Evolutionary conservation across 306 rosid species (phyloP), one percentile per base, ranked within the genome.

Genomic region (Rosa multiflora): DNA sequence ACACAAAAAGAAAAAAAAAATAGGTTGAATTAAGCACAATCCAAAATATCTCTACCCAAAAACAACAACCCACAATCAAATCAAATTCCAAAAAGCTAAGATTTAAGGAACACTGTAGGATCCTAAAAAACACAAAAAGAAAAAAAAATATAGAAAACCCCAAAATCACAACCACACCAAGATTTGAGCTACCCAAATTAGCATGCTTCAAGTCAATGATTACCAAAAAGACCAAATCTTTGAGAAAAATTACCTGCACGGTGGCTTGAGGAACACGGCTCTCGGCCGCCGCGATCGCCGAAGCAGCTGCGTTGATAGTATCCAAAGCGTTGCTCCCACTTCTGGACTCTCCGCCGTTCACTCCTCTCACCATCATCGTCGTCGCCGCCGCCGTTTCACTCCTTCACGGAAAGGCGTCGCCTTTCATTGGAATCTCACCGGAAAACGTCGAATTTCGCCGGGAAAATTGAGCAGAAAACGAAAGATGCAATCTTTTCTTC

Each of bases 241-340:
- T 18, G 7, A 47, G 49, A 52, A 29, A 12, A 35, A 9, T 76
- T 52, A 93, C 99, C 96, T 86, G 89, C 44, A 78, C 73, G 66
- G 88, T n/a, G 71, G 88, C 88, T 77, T 84, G 96, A 68, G 84
- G 91, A 79, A 67, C 70, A 80, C 92, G 96, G 80, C 85, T 84
- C 35, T 90, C 97, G 2, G 89, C 82, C 26, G 91, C 72, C 17
- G 91, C 94, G 78, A 96, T 93, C 74, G 89, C 97, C 70, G 88
- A 82, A 14, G 99, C 99, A 58, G 99, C 99, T 68, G 99, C 98
- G 91, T 88, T 91, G 10, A 96, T 90, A 68, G 97, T 96, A 17
- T 93, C 93, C 46, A 93, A 76, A 74, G 98, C 82, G 86, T 77
- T 91, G 85, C 72, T 81, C 15, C 73, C 67, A 67, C 79, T 78